Conservation (phyloP, 2,329 filamentous ascomycete species). For the Aspergillus fischeri region DNA sequence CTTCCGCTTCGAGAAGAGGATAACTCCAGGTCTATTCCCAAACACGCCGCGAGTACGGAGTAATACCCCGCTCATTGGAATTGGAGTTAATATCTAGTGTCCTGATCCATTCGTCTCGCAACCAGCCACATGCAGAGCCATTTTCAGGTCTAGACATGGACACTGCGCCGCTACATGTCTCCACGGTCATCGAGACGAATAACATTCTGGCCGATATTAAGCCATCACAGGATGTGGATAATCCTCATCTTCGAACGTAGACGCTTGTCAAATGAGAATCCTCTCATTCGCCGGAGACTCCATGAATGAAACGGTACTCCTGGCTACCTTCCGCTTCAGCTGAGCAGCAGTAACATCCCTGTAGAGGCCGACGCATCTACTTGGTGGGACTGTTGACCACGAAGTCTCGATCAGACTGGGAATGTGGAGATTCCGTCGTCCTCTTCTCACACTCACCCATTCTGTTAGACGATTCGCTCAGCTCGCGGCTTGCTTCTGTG, state of each 20-base stretch:
- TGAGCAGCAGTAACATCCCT: no score
- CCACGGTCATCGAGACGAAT: not conserved
- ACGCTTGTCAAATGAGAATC: not conserved
- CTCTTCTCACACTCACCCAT: not conserved
- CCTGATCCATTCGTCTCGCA: not conserved
- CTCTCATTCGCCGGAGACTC: not conserved
- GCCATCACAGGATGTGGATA: not conserved
- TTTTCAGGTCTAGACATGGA: not conserved
- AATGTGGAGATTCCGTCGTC: not conserved
- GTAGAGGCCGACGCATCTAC: not conserved
- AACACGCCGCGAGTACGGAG: not conserved
- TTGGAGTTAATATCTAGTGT: not conserved
- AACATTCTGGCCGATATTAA: not conserved
- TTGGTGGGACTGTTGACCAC: not conserved
- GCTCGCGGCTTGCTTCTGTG: not conserved
- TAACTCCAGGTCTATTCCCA: no score
- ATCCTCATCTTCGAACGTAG: no score
- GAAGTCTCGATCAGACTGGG: not conserved
- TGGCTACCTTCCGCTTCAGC: no score
- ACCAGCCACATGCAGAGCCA: not conserved
- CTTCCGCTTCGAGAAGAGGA: no score
- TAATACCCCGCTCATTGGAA: not conserved
- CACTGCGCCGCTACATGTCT: not conserved
- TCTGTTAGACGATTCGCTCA: not conserved
- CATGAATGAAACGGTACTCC: not conserved